Evolutionary conservation across 2,329 filamentous ascomycete genomes (phyloP).

Genomic region (Microcera coccophila): DNA sequence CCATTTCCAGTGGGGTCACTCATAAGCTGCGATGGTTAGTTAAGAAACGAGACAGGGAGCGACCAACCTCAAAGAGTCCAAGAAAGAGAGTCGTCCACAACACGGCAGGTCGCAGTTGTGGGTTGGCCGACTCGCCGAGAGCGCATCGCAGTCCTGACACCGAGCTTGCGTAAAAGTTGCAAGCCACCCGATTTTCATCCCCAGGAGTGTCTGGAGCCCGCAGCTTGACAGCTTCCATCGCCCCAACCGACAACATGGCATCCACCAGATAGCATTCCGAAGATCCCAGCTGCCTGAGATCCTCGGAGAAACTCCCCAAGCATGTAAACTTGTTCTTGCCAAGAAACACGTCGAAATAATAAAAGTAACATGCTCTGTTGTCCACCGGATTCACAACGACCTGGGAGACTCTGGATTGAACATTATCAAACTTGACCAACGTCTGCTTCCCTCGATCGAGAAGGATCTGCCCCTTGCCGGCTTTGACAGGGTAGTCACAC

Average conservation of each 20-base stretch:
- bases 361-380: constrained; percentile 20
- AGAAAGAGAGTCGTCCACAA: constrained; percentile 34
- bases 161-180: constrained; percentile 26
- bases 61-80: constrained; percentile 33
- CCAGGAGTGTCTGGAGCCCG: constrained; percentile 2
- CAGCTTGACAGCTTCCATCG: constrained; percentile 28
- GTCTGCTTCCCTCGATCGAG: constrained; percentile 18
- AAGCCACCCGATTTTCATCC: constrained; percentile 10
- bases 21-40: constrained; percentile 25
- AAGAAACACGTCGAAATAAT: constrained; percentile 30
- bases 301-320: background rate
- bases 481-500: constrained; percentile 20
- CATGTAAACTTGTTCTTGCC: constrained; percentile 28
- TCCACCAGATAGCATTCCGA: constrained; percentile 20
- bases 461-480: constrained; percentile 12
- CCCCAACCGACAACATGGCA: constrained; percentile 30
- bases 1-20: constrained; percentile 29
- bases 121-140: constrained; percentile 1
- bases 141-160: constrained; percentile 21
- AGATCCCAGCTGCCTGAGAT: constrained; percentile 23
- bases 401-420: background rate
- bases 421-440: no score
- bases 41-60: accelerated
- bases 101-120: constrained; percentile 13
- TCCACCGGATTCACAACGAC: constrained; percentile 10